These are phyloP conservation scores for Aphanomyces astaci DNA, from an alignment of 352 stramenopile species.

Conservation along the genomic window DNA sequence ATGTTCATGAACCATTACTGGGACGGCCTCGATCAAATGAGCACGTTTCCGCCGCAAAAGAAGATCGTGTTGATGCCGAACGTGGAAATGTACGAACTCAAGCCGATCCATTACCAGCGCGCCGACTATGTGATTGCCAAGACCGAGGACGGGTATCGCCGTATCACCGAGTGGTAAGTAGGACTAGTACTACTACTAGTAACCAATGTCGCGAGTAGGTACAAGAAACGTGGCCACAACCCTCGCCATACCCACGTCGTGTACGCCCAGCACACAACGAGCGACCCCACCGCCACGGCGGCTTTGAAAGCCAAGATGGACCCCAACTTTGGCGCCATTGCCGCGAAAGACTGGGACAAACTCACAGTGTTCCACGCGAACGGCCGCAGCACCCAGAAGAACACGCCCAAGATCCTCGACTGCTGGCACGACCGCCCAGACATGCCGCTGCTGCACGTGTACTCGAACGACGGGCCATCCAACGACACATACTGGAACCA, in stretches of 20 bases:
- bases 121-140: constrained; percentile 57
- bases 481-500: constrained; percentile 26
- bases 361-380: constrained; percentile 14
- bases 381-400: constrained; percentile 34
- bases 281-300: constrained; percentile 38
- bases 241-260: constrained; percentile 39
- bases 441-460: constrained; percentile 32
- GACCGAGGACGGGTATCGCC: constrained; percentile 35
- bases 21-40: constrained; percentile 23
- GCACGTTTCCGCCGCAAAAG: constrained; percentile 32
- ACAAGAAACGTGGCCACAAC: constrained; percentile 53
- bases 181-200: neutral
- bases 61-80: constrained; percentile 27
- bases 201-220: constrained; percentile 25
- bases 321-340: neutral
- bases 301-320: neutral
- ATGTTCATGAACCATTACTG: constrained; percentile 61
- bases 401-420: constrained; percentile 34
- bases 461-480: constrained; percentile 34
- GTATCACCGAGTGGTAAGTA: constrained; percentile 31
- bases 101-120: constrained; percentile 36
- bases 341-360: neutral
- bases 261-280: constrained; percentile 52
- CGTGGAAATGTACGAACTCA: constrained; percentile 53
- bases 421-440: constrained; percentile 34